Evolutionary conservation across 441 rosid genomes (phyloP).

Genomic region (Manihot esculenta): DNA sequence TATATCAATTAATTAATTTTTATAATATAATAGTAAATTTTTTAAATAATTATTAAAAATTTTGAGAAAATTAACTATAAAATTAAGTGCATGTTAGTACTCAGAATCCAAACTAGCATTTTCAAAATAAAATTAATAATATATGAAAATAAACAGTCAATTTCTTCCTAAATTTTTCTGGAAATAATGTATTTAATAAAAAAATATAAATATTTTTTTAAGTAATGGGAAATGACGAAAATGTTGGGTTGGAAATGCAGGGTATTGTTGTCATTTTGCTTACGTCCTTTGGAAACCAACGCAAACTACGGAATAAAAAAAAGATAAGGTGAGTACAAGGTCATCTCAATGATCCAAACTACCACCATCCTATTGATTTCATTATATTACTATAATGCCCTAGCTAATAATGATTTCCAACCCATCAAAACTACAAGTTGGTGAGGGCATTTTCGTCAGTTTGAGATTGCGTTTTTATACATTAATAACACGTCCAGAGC

Average conservation of each 20-base stretch:
- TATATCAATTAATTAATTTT: too few relatives aligned
- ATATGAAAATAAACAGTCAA: neutral
- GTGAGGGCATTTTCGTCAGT: constrained; percentile 39
- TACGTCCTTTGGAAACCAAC: constrained; percentile 43
- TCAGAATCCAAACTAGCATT: constrained; percentile 18
- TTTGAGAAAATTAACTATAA: too few relatives aligned
- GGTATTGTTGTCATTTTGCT: constrained; percentile 42
- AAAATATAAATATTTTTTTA: neutral
- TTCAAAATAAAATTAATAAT: neutral
- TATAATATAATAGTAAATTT: too few relatives aligned
- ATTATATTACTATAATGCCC: constrained; percentile 39
- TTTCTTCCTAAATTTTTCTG: neutral
- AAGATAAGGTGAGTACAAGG: constrained; percentile 66
- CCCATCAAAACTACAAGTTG: constrained; percentile 17
- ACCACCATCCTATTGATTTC: constrained; percentile 49
- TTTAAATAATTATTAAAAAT: too few relatives aligned
- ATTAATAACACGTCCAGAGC: constrained; percentile 21
- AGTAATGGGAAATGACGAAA: constrained; percentile 19
- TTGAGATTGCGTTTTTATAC: neutral
- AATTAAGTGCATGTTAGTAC: constrained; percentile 12
- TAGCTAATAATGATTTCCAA: constrained; percentile 17
- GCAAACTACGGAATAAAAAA: constrained; percentile 55
- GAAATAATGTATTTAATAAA: neutral
- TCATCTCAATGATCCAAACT: constrained; percentile 79
- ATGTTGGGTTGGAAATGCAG: constrained; percentile 18